Evolutionary conservation across 2,329 filamentous ascomycete genomes (phyloP).

Genomic region (Penicillium frequentans): DNA sequence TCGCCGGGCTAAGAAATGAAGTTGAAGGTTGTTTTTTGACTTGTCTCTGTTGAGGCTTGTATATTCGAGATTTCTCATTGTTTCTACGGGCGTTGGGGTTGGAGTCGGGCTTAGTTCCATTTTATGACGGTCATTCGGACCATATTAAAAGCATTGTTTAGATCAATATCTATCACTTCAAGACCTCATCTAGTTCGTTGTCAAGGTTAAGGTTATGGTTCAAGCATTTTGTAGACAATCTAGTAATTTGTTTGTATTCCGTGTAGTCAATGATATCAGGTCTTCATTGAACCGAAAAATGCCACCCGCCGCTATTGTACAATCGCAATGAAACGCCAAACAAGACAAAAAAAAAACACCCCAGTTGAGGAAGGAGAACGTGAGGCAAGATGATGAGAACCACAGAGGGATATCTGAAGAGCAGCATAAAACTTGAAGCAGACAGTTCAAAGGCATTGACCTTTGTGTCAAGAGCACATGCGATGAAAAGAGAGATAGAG

Average conservation of each 20-base stretch:
- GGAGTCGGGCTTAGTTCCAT: constrained; percentile 21
- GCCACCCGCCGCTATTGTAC: constrained; percentile 24
- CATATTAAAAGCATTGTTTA: constrained; percentile 26
- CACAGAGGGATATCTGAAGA: constrained; percentile 24
- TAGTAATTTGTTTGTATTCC: constrained; percentile 1
- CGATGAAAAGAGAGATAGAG: constrained; percentile 5
- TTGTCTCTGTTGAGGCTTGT: neutral
- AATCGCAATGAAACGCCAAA: constrained; percentile 19
- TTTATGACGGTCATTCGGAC: constrained; percentile 17
- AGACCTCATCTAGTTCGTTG: neutral
- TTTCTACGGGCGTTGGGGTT: constrained; percentile 27
- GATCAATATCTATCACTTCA: constrained; percentile 9
- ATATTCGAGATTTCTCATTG: constrained; percentile 5
- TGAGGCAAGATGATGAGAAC: constrained; percentile 11
- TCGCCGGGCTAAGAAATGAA: constrained; percentile 46
- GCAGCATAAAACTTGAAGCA: constrained; percentile 5
- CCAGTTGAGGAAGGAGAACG: constrained; percentile 2
- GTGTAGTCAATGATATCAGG: constrained; percentile 8
- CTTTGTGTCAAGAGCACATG: neutral
- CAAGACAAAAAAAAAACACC: constrained; percentile 4
- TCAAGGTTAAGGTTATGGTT: neutral
- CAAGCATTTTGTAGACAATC: neutral
- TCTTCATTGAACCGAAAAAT: constrained; percentile 21
- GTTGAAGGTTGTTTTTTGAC: constrained; percentile 13
- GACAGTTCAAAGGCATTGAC: neutral